These are phyloP conservation scores for Hypomontagnella monticulosa DNA, from an alignment of 495 filamentous ascomycete species.

Conservation along the genomic window DNA sequence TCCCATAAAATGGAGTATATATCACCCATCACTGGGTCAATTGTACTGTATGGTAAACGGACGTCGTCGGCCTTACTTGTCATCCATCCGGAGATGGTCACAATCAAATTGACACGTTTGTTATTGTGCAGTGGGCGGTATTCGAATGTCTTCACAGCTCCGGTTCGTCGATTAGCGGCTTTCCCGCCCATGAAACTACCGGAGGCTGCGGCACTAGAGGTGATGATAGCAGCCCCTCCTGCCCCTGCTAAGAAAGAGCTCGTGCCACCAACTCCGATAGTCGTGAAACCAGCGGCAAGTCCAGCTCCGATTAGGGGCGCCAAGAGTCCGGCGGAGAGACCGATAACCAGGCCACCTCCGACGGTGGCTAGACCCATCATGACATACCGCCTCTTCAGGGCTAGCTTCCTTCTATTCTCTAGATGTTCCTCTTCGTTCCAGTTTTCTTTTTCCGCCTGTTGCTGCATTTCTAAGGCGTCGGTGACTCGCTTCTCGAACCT, in stretches of 20 bases:
- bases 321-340: constrained; percentile 88
- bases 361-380: constrained; percentile 98
- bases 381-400: constrained; percentile 82
- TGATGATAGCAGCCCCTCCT: constrained; percentile 93
- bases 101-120: constrained; percentile 94
- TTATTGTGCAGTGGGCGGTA: constrained; percentile 97
- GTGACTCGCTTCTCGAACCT: constrained; percentile 97
- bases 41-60: constrained; percentile 90
- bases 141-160: constrained; percentile 94
- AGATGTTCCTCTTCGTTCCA: constrained; percentile 98
- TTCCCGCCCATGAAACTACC: constrained; percentile 85
- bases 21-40: constrained; percentile 98
- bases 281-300: constrained; percentile 92
- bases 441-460: constrained; percentile 88
- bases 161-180: constrained; percentile 86
- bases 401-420: constrained; percentile 82
- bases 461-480: constrained; percentile 97
- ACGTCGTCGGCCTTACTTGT: constrained; percentile 97
- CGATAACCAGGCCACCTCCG: constrained; percentile 94
- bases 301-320: constrained; percentile 96
- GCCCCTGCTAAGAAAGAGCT: constrained; percentile 88
- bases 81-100: constrained; percentile 98
- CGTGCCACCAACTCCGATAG: constrained; percentile 92
- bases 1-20: constrained; percentile 98
- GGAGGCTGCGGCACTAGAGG: constrained; percentile 85